These are phyloP conservation scores for Fragaria vesca DNA, from an alignment of 306 rosid genomes.

Conservation along the genomic window DNA sequence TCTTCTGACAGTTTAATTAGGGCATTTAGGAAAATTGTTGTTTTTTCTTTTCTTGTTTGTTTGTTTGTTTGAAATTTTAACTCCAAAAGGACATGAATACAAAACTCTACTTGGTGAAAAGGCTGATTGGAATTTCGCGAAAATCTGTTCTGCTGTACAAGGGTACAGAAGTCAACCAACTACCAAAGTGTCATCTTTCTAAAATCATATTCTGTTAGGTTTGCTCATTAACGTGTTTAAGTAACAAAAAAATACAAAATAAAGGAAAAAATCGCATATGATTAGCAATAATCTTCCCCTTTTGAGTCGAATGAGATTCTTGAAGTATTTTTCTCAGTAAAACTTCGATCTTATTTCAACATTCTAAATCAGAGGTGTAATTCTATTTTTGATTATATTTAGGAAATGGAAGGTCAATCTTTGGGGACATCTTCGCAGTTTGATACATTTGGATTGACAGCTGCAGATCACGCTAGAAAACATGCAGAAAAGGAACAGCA, in stretches of 20 bases:
- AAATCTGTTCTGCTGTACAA: neutral
- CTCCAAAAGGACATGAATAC: neutral
- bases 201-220: neutral
- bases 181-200: neutral
- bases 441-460: conserved; percentile 90
- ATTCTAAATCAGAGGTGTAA: conserved; percentile 12
- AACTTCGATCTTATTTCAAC: neutral
- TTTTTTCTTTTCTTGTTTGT: too few relatives aligned
- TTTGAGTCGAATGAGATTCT: neutral
- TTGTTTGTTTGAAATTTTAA: neutral
- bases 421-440: conserved; percentile 84
- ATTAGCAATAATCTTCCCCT: neutral
- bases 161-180: neutral
- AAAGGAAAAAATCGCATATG: neutral
- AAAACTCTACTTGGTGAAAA: neutral
- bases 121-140: neutral
- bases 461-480: conserved; percentile 79
- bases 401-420: conserved; percentile 85
- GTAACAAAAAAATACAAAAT: too few relatives aligned
- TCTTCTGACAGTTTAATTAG: neutral
- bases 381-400: conserved; percentile 20
- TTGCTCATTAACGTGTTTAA: neutral
- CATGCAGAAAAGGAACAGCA: conserved; percentile 91
- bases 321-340: neutral
- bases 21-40: too few relatives aligned